Evolutionary conservation across 1,284 basidiomycete species (phyloP), one percentile per base, ranked within the genome.

Genomic region (Cryptococcus deneoformans): DNA sequence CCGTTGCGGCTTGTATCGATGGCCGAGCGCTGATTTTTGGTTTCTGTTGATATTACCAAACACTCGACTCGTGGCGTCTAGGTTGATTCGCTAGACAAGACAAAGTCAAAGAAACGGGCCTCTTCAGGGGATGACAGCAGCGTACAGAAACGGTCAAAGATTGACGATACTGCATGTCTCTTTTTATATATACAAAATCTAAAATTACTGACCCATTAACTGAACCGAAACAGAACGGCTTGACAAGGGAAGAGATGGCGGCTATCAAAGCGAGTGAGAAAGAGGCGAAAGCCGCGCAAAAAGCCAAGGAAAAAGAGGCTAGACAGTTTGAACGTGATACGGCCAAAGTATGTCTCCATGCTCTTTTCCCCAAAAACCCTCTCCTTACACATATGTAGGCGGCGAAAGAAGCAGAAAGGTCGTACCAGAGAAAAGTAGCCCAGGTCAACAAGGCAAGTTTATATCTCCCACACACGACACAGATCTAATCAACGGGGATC

Each of bases 391-490:
- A n/a, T 24, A 36, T 11, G 3, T 48, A 72, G 69, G 69, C 67
- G 1, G 66, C 61, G 1, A 73, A 70, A 57, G 68, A 75, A 50
- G 71, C 69, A 5, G 73, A 74, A 36, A 68, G 66, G 59, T 72
- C 70, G 10, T 67, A 65, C 46, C 67, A 72, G 53, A 66, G 66
- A 52, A 73, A 73, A 52, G 51, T 72, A 35, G 50, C 64, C 4
- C 65, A 72, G 36, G 66, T 69, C 40, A 71, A 71, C 52, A 66
- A 68, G 46, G 74, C 72, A 24, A 53, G 70, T 20, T 20, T 20
- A 20, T 20, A 20, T 20, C 20, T 59, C 36, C 4, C 36, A 38
- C 20, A 39, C 29, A 20, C 20, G 2, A 20, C 1, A 20, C 20
- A 20, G 20, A 20, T 20, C 20, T 20, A 50, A 20, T 42, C 39